Conservation (phyloP, 305 asterid genomes). For the Fraxinus sp. region DNA sequence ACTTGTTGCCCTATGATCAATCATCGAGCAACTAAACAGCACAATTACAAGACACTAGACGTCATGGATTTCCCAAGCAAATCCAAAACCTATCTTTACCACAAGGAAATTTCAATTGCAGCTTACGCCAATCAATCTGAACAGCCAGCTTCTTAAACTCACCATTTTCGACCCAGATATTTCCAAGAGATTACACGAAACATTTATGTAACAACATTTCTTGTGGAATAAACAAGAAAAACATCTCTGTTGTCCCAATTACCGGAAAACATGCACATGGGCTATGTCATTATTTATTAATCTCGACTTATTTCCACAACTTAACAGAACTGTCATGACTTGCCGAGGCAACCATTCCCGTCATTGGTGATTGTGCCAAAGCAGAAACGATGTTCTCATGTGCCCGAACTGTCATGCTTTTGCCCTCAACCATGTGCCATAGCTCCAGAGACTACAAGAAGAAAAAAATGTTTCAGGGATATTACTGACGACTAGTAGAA, state of each 20-base stretch:
- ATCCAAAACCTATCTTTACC: not conserved
- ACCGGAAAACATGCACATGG: not conserved
- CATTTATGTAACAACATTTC: not conserved
- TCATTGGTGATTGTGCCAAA: slow-evolving; percentile 77
- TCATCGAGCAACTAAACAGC: not conserved
- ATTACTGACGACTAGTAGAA: not conserved
- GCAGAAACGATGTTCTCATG: slow-evolving; percentile 80
- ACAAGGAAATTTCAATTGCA: not conserved
- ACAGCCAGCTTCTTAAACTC: not conserved
- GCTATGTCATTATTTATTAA: not conserved
- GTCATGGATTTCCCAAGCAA: not conserved
- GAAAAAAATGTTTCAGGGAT: slow-evolving; percentile 10
- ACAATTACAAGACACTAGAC: not conserved
- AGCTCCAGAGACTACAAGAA: slow-evolving; percentile 72
- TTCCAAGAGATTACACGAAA: not conserved
- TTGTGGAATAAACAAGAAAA: not conserved
- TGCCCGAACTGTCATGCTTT: slow-evolving; percentile 83
- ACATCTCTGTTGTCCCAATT: not conserved
- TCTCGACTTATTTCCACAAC: slow-evolving; percentile 68
- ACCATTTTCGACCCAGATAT: not conserved
- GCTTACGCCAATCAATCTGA: not conserved
- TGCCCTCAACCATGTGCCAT: slow-evolving; percentile 87
- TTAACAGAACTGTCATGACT: slow-evolving; percentile 93
- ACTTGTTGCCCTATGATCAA: not conserved
- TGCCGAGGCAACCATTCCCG: slow-evolving; percentile 92